Percentiles rank a stretch among this genome's conserved stretches.
These are phyloP conservation scores for Euclidium syriacum DNA, from an alignment of 345 rosid genomes.

Conservation along the genomic window DNA sequence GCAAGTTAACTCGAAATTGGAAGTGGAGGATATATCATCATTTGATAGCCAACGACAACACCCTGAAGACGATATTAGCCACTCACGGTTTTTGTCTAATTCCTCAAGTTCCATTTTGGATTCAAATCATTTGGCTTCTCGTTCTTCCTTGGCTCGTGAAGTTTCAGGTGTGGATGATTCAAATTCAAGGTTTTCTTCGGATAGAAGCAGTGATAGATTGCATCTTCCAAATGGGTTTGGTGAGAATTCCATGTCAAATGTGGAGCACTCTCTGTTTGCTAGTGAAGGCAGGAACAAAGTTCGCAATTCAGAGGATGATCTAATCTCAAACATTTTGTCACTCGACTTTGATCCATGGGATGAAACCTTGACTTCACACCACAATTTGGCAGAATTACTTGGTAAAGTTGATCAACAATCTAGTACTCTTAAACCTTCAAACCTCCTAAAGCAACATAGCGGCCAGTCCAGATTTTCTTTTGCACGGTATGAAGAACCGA, in stretches of 20 bases:
- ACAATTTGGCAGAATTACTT: conserved; percentile 47
- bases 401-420: conserved; percentile 53
- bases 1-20: conserved; percentile 23
- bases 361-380: conserved; percentile 59
- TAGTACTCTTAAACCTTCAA: conserved; percentile 43
- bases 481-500: conserved; percentile 74
- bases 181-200: conserved; percentile 32
- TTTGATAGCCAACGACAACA: conserved; percentile 56
- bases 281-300: conserved; percentile 35
- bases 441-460: conserved; percentile 58
- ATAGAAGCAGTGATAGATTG: conserved; percentile 33
- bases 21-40: conserved; percentile 55
- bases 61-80: conserved; percentile 52
- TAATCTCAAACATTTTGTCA: conserved; percentile 68
- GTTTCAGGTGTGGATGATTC: conserved; percentile 20
- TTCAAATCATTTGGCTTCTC: conserved; percentile 42
- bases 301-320: conserved; percentile 46
- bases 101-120: conserved; percentile 38
- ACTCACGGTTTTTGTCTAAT: conserved; percentile 35
- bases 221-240: conserved; percentile 45
- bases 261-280: conserved; percentile 35
- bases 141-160: conserved; percentile 38
- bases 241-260: conserved; percentile 35
- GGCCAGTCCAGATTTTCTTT: conserved; percentile 90
- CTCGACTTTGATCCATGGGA: conserved; percentile 74